Percentiles rank a stretch among this genome's conserved stretches.
Evolutionary conservation across 352 stramenopile species (phyloP).

Genomic region (Phytophthora sp.): DNA sequence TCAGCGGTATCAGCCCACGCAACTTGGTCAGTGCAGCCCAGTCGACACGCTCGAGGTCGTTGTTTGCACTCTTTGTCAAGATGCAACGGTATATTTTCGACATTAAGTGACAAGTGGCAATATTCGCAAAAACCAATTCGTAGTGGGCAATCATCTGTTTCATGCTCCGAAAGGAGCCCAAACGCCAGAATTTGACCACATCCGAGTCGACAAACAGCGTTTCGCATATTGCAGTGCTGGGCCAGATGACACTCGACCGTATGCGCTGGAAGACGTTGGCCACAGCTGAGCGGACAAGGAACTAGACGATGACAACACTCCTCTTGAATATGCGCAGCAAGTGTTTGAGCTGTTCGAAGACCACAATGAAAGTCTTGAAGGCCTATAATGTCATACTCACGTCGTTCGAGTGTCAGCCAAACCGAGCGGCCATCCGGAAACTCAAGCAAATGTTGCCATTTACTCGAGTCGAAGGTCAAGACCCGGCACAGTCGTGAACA

Average conservation of each 20-base stretch:
- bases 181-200: slow-evolving; percentile 60
- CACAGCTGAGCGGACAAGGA: slow-evolving; percentile 66
- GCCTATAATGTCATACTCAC: slow-evolving; percentile 54
- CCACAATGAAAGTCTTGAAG: slow-evolving; percentile 26
- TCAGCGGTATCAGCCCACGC: slow-evolving; percentile 21
- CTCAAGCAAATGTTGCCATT: slow-evolving; percentile 52
- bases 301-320: slow-evolving; percentile 62
- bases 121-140: slow-evolving; percentile 59
- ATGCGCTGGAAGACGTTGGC: slow-evolving; percentile 56
- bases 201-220: slow-evolving; percentile 59
- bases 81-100: slow-evolving; percentile 43
- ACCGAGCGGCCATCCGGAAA: slow-evolving; percentile 56
- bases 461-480: slow-evolving; percentile 46
- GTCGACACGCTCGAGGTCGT: slow-evolving; percentile 51
- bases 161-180: slow-evolving; percentile 54
- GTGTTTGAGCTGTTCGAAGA: slow-evolving; percentile 1
- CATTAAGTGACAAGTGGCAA: slow-evolving; percentile 46
- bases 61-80: slow-evolving; percentile 43
- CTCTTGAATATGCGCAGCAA: slow-evolving; percentile 34
- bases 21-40: slow-evolving; percentile 50
- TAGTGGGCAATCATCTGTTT: slow-evolving; percentile 50
- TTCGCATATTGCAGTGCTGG: slow-evolving; percentile 71
- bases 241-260: slow-evolving; percentile 46
- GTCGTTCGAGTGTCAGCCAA: slow-evolving; percentile 46
- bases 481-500: slow-evolving; percentile 40